phyloP scores from a whole-genome alignment of 163 green algal species.

The Coccomyxa subellipsoidea region DNA sequence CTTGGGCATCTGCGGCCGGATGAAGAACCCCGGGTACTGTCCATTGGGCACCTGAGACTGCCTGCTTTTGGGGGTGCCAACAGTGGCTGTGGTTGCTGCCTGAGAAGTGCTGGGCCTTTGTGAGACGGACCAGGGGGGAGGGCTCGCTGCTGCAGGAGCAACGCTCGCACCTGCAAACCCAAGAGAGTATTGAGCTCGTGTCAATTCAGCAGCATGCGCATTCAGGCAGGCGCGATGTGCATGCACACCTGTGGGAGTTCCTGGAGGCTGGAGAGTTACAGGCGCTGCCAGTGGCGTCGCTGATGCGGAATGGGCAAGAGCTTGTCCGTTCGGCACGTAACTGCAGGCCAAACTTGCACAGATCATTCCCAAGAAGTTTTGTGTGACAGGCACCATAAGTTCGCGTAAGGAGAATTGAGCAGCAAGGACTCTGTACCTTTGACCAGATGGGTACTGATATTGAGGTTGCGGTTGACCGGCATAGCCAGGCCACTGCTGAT shows the following conservation, averaged over 20 bases:
- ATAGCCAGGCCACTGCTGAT: conserved; percentile 16
- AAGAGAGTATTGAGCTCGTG: neutral
- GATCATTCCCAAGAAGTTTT: too few relatives aligned
- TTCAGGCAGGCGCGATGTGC: neutral
- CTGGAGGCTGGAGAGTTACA: neutral
- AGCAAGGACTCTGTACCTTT: too few relatives aligned
- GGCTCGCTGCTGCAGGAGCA: neutral
- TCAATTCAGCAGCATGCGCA: neutral
- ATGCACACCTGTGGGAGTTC: neutral
- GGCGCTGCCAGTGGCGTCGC: neutral
- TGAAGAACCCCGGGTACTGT: conserved; percentile 8
- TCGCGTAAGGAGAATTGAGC: too few relatives aligned
- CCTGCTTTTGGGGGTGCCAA: neutral
- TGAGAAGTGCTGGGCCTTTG: neutral
- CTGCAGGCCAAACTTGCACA: too few relatives aligned
- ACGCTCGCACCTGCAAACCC: neutral
- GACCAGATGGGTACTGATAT: neutral
- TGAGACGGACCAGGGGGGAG: neutral
- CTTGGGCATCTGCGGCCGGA: conserved; percentile 27
- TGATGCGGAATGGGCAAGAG: neutral
- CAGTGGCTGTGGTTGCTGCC: neutral
- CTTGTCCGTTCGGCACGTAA: neutral
- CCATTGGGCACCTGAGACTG: neutral
- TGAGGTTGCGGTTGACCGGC: neutral
- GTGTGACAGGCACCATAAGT: too few relatives aligned